These are phyloP conservation scores for Linanthus parryae DNA, from an alignment of 148 eudicot species.

Conservation along the genomic window DNA sequence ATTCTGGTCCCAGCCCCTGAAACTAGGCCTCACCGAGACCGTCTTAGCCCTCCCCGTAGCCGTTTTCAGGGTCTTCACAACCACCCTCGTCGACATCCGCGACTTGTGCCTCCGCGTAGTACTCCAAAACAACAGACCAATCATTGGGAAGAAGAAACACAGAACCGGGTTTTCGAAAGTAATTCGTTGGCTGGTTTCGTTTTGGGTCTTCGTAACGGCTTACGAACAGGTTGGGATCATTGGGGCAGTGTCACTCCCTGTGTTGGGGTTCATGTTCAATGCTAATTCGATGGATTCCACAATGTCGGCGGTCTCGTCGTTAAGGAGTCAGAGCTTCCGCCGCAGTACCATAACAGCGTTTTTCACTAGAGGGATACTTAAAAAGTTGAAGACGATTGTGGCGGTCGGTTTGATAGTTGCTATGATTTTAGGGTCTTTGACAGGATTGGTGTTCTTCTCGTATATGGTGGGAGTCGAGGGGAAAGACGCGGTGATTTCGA, in stretches of 20 bases:
- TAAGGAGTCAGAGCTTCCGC: conserved; percentile 57
- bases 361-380: conserved; percentile 54
- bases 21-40: conserved; percentile 71
- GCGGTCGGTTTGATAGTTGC: conserved; percentile 72
- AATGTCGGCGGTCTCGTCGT: conserved; percentile 56
- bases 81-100: conserved; percentile 63
- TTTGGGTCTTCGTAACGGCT: conserved; percentile 58
- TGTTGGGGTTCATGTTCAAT: conserved; percentile 50
- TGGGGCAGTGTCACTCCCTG: conserved; percentile 29
- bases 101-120: conserved; percentile 24
- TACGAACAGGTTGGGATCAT: conserved; percentile 48
- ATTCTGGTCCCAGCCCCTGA: conserved; percentile 72
- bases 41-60: conserved; percentile 61
- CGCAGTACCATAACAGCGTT: conserved; percentile 39
- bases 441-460: conserved; percentile 60
- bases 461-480: conserved; percentile 86
- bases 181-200: conserved; percentile 57
- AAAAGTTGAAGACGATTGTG: conserved; percentile 64
- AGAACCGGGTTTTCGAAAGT: conserved; percentile 57
- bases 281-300: conserved; percentile 41
- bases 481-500: conserved; percentile 61
- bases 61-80: conserved; percentile 55
- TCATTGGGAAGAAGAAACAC: conserved; percentile 22
- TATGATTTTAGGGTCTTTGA: conserved; percentile 69
- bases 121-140: conserved; percentile 17